These are phyloP conservation scores for Harringtonia lauricola DNA, from an alignment of 2,329 filamentous ascomycete species.

Conservation along the genomic window DNA sequence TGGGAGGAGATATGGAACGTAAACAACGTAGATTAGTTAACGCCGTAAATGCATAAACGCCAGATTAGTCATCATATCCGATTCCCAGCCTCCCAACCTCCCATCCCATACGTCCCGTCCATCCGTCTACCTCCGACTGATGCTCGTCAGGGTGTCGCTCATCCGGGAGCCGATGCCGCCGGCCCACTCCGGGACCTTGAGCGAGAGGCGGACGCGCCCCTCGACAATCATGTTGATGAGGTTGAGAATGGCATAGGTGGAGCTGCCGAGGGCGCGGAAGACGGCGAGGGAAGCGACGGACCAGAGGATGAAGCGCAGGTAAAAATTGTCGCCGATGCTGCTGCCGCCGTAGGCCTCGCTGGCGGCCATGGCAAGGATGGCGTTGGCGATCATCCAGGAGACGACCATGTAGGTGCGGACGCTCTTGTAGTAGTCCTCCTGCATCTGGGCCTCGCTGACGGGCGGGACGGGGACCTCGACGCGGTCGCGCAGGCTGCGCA, in stretches of 20 bases:
- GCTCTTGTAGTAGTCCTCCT: constrained; percentile 97
- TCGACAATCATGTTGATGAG: constrained; percentile 77
- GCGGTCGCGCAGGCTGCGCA: constrained; percentile 88
- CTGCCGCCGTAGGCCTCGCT: constrained; percentile 70
- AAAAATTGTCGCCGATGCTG: constrained; percentile 71
- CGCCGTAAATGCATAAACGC: background rate
- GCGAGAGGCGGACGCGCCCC: constrained; percentile 56
- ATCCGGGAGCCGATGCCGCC: constrained; percentile 29
- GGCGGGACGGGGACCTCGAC: constrained; percentile 61
- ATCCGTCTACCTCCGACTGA: constrained; percentile 27
- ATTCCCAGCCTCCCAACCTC: background rate
- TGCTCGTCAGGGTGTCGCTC: constrained; percentile 37
- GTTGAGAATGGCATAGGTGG: constrained; percentile 75
- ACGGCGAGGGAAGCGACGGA: constrained; percentile 73
- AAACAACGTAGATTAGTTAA: background rate
- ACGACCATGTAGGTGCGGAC: constrained; percentile 98
- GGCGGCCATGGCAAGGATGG: constrained; percentile 85
- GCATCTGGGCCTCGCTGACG: constrained; percentile 66
- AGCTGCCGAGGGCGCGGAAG: constrained; percentile 76
- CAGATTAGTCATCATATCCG: no score
- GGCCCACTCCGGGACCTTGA: constrained; percentile 43
- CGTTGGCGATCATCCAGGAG: constrained; percentile 86
- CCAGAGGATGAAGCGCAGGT: constrained; percentile 91
- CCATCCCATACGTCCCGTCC: no score
- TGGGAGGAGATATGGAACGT: constrained; percentile 61